Base-by-base conservation (phyloP, 257 asterid species). In the Avicennia marina region DNA sequence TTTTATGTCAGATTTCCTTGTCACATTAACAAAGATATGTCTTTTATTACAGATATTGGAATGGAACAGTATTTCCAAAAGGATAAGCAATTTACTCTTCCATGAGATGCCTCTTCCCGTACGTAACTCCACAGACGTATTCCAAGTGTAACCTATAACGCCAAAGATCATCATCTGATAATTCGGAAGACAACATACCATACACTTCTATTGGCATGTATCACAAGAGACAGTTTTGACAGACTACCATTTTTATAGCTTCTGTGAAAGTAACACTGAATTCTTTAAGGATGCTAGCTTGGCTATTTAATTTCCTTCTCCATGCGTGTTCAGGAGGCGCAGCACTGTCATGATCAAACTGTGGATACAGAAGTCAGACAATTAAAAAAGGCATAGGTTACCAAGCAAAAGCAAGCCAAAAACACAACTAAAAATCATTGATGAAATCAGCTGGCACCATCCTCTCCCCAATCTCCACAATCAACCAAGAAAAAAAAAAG, bases 31-130 rank as follows among this genome's bases (percentile, higher is more conserved):
- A 34, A 10, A 34, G 7, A 3, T 34, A 2, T 11, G 10, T 34
- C 41, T 34, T 34, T 6, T 34, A 34, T 34, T 5, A 34, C 4
- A 4, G 41, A 10, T 6, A 34, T 4, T 6, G 7, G 10, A 4
- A 2, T 3, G 41, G 41, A 34, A 34, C 12, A 34, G 3, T 34
- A 11, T 34, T 6, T 27, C 27, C 31, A 40, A 65, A 70, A 50
- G 47, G 75, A 58, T 25, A 41, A 54, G 69, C 38, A 65, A 63
- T 16, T 69, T 84, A 93, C 99, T 78, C 99, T 84, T 79, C 99
- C 99, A 55, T 89, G 84, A 39, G 99, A 86, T 53, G 99, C 99
- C 75, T 93, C 99, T 75, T 93, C 95, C 66, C 96, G 80, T 60
- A 93, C 83, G 27, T 93, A 93, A 62, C 82, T 72, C 96, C 96